Evolutionary conservation across 805 yeast species (phyloP).

Genomic region (Starmera caribaea): DNA sequence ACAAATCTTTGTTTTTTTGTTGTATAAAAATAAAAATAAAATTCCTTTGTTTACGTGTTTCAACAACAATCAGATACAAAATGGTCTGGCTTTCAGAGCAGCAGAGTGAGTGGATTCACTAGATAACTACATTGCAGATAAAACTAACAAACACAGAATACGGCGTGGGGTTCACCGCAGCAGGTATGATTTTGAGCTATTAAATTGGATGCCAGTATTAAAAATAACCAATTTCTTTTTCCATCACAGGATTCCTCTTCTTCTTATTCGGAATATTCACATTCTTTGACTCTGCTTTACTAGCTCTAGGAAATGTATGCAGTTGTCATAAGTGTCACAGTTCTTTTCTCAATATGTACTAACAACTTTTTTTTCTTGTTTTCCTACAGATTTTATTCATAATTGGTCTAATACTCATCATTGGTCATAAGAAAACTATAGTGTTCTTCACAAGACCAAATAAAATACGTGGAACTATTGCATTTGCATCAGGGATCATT

Average conservation of each 20-base stretch:
- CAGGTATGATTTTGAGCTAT: constrained; percentile 31
- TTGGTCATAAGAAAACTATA: constrained; percentile 79
- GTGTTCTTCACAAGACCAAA: constrained; percentile 80
- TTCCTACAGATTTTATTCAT: constrained; percentile 13
- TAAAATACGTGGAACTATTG: constrained; percentile 78
- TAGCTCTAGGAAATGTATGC: constrained; percentile 84
- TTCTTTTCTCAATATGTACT: neutral
- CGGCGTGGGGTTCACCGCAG: constrained; percentile 89
- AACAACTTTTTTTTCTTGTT: too few species aligned
- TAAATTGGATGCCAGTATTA: neutral
- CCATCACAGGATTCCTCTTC: constrained; percentile 43
- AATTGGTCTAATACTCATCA: constrained; percentile 76
- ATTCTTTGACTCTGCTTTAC: constrained; percentile 78
- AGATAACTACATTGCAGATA: neutral
- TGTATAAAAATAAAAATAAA: too few species aligned
- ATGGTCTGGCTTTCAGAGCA: constrained; percentile 67
- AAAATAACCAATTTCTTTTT: too few species aligned
- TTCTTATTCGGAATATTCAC: constrained; percentile 77
- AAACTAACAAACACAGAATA: constrained; percentile 41
- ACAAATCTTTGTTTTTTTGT: too few species aligned
- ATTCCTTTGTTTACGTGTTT: too few species aligned
- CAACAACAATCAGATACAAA: too few species aligned
- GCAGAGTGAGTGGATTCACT: constrained; percentile 44
- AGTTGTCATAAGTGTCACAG: constrained; percentile 32
- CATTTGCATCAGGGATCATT: constrained; percentile 66